Evolutionary conservation across 805 yeast genomes (phyloP).

Genomic region (Nematodospora valgi): DNA sequence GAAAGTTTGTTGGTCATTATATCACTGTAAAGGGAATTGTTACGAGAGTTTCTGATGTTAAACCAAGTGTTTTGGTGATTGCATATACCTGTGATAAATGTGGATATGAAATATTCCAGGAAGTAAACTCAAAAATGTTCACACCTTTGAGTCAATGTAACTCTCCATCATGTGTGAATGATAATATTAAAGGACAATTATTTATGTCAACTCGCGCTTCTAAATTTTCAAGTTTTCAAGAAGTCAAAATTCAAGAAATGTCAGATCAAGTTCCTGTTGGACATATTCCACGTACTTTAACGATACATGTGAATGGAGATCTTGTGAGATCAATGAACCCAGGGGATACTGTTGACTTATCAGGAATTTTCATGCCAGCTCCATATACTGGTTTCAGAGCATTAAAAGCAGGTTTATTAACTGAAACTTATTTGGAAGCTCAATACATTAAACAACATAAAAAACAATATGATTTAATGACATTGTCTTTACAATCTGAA

Average conservation of each 20-base stretch:
- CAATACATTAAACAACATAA: slow-evolving; percentile 86
- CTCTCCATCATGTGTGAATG: slow-evolving; percentile 71
- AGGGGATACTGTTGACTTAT: slow-evolving; percentile 90
- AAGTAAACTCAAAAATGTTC: slow-evolving; percentile 78
- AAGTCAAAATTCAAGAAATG: slow-evolving; percentile 89
- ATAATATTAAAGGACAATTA: slow-evolving; percentile 82
- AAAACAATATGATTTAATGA: slow-evolving; percentile 71
- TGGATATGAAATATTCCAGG: slow-evolving; percentile 96
- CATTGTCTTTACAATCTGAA: slow-evolving; percentile 54
- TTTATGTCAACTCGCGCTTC: slow-evolving; percentile 95
- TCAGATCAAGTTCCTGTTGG: slow-evolving; percentile 98
- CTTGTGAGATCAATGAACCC: slow-evolving; percentile 84
- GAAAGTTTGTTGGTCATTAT: slow-evolving; percentile 76
- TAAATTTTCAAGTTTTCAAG: slow-evolving; percentile 92
- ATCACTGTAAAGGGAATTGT: slow-evolving; percentile 93
- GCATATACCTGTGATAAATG: slow-evolving; percentile 98
- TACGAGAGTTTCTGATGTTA: slow-evolving; percentile 93
- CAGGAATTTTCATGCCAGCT: slow-evolving; percentile 89
- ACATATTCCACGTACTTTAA: slow-evolving; percentile 87
- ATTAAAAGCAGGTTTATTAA: slow-evolving; percentile 83
- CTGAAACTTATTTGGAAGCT: slow-evolving; percentile 91
- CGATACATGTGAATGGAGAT: slow-evolving; percentile 88
- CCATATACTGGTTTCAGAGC: slow-evolving; percentile 97
- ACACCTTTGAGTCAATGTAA: slow-evolving; percentile 88
- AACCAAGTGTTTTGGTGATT: slow-evolving; percentile 84